These are phyloP conservation scores for Coemansia sp. DNA, from an alignment of 192 early-diverging fungal genomes.

Conservation along the genomic window DNA sequence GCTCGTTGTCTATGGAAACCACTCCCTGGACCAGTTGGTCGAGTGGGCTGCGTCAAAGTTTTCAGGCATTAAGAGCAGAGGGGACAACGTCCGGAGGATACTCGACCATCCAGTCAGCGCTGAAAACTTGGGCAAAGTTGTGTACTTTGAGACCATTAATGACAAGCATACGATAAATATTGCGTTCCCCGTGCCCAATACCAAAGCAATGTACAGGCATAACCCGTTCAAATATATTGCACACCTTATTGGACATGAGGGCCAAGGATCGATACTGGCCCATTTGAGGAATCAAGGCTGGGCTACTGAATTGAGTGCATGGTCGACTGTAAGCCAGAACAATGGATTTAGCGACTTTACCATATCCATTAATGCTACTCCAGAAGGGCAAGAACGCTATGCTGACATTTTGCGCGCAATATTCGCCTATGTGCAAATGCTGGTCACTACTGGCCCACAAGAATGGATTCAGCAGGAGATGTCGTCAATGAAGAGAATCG, in stretches of 20 bases:
- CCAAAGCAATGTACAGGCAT: constrained; percentile 49
- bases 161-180: constrained; percentile 68
- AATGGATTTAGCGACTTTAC: constrained; percentile 13
- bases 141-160: constrained; percentile 75
- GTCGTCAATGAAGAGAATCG: constrained; percentile 32
- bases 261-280: constrained; percentile 80
- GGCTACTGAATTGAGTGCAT: constrained; percentile 57
- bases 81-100: constrained; percentile 54
- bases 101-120: background rate
- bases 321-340: background rate
- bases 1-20: constrained; percentile 80
- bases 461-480: constrained; percentile 27
- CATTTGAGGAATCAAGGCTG: constrained; percentile 82
- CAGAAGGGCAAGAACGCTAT: constrained; percentile 14
- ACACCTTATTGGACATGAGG: constrained; percentile 80
- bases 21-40: constrained; percentile 71
- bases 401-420: constrained; percentile 19
- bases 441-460: constrained; percentile 14
- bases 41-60: constrained; percentile 82
- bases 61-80: constrained; percentile 73
- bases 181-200: constrained; percentile 81
- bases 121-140: constrained; percentile 59
- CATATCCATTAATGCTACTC: constrained; percentile 10
- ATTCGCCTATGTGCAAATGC: constrained; percentile 36
- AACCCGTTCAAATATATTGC: constrained; percentile 70